Base-by-base conservation (phyloP, 306 rosid genomes). In the Cicer chorassanicum region DNA sequence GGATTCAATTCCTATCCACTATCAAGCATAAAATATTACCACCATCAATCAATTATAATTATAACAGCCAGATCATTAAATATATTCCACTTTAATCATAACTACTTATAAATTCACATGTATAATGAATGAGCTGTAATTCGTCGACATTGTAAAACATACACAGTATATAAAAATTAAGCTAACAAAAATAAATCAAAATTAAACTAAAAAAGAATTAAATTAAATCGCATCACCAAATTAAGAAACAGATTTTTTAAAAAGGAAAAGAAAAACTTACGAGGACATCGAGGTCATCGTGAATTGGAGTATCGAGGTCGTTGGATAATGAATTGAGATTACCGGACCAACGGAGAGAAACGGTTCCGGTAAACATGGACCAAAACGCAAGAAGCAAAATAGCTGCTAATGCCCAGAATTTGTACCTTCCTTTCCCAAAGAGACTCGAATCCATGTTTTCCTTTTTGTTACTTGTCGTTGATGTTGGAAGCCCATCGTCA, bases 361-460 rank as follows among this genome's bases (percentile, higher is more conserved):
- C 96, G 61, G 97, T 91, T 61, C 98, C 98, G 19, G 99, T 95
- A 77, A 95, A 90, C 98, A 95, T 95, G 7, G 99, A 90, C 99
- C 99, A 95, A 44, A 95, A 87, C 6, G 99, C 99, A 8, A 95
- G 93, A 54, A 95, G 84, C 88, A 95, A 77, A 51, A 95, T 95
- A 14, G 93, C 99, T 4, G 90, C 97, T 70, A 95, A 73, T 15
- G 99, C 99, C 96, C 97, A 95, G 75, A 95, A 89, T 77, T 95
- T 95, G 78, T 95, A 95, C 76, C 88, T 82, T 11, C 99, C 96
- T 84, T 88, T 92, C 13, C 91, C 97, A 13, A 88, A 81, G 8
- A 86, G 29, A 63, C 80, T 79, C 51, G 88, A 90, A 84, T 88
- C 96, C 48, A 80, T 53, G 46, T 55, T 75, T 55, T 95, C 98